Evolutionary conservation across 202 grass and related monocot species (phyloP).

Genomic region (Dendrocalamus latiflorus): DNA sequence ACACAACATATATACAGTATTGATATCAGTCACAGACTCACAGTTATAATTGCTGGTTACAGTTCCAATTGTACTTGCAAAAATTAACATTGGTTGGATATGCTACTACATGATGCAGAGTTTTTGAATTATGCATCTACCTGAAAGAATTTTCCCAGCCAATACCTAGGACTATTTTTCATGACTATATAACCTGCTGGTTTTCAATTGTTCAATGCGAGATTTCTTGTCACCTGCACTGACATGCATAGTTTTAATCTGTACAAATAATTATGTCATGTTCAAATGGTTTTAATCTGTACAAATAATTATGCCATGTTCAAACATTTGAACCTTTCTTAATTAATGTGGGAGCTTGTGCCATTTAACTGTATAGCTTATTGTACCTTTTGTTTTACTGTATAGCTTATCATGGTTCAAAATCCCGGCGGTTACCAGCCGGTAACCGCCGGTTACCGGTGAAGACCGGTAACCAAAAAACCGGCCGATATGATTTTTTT

Average conservation of each 20-base stretch:
- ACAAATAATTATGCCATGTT: no score
- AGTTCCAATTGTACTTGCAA: neutral
- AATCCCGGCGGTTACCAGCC: no score
- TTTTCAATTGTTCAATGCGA: no score
- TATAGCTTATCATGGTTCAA: no score
- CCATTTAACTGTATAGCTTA: neutral
- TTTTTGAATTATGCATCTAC: neutral
- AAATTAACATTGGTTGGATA: neutral
- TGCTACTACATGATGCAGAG: neutral
- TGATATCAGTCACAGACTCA: neutral
- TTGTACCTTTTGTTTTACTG: no score
- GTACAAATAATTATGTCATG: slow-evolving; percentile 8
- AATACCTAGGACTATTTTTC: neutral
- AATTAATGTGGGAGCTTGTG: neutral
- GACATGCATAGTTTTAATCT: slow-evolving; percentile 6
- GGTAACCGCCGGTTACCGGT: no score
- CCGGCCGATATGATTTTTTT: no score
- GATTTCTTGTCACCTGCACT: neutral
- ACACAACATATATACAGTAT: neutral
- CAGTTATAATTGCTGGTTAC: neutral
- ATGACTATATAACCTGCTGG: neutral
- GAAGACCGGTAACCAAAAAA: no score
- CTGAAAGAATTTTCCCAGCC: neutral
- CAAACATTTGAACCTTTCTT: neutral
- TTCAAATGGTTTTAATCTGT: no score